phyloP scores from a whole-genome alignment of 305 asterid species.

The Solanum hybrid region DNA sequence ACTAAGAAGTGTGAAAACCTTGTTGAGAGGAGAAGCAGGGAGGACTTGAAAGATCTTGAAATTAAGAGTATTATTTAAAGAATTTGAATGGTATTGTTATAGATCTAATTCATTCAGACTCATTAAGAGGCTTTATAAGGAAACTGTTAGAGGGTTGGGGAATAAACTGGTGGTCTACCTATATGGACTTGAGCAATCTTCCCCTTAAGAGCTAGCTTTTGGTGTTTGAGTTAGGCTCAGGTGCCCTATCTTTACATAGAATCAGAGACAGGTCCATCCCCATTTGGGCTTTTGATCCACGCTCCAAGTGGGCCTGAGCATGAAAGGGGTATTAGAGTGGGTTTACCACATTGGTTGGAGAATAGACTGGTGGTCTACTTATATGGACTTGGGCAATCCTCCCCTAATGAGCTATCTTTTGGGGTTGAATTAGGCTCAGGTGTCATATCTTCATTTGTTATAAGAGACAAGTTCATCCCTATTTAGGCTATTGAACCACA shows the following conservation, averaged over 20 bases:
- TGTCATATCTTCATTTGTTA: background rate
- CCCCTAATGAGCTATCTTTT: background rate
- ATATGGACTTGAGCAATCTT: background rate
- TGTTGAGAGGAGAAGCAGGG: background rate
- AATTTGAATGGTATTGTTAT: background rate
- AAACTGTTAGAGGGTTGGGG: background rate
- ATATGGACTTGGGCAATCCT: background rate
- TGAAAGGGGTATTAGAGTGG: background rate
- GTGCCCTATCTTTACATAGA: background rate
- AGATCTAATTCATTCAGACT: background rate
- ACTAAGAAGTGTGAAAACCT: background rate
- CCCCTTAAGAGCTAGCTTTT: background rate
- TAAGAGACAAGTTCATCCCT: background rate
- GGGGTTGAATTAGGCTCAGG: background rate
- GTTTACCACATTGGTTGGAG: background rate
- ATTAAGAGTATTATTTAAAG: background rate
- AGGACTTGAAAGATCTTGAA: background rate
- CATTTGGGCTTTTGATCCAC: background rate
- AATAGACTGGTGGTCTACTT: background rate
- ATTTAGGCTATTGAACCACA: background rate
- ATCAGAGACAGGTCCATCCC: background rate
- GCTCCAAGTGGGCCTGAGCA: background rate
- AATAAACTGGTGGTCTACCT: background rate
- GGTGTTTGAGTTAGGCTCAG: background rate
- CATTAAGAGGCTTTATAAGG: background rate